These are phyloP conservation scores for Leptographium radiaticola DNA, from an alignment of 2,329 filamentous ascomycete species.

Conservation along the genomic window DNA sequence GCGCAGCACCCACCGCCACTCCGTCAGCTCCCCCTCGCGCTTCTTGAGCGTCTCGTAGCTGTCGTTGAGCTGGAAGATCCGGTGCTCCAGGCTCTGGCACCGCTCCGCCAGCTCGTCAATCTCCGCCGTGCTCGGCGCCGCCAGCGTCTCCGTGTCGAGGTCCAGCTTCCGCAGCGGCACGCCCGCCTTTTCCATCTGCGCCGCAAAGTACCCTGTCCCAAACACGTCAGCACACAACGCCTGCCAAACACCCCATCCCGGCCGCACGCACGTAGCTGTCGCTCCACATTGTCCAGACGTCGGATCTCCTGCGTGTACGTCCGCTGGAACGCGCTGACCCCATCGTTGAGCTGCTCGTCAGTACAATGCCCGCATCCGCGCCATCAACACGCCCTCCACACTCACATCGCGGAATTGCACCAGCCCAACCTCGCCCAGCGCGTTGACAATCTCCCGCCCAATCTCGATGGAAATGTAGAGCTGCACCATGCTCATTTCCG, in stretches of 20 bases:
- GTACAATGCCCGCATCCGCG: conserved; percentile 1
- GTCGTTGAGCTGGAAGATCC: conserved; percentile 83
- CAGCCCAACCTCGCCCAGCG: conserved; percentile 85
- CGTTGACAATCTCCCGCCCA: conserved; percentile 91
- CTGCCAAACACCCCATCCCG: no score
- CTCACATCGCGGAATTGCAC: conserved; percentile 96
- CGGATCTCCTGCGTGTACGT: conserved; percentile 97
- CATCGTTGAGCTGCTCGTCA: conserved; percentile 64
- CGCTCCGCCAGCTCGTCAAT: conserved; percentile 93
- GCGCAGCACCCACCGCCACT: conserved; percentile 95
- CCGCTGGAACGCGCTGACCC: conserved; percentile 87
- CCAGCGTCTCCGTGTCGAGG: conserved; percentile 76
- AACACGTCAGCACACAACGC: background rate
- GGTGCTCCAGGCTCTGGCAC: conserved; percentile 82
- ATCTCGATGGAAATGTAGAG: conserved; percentile 99
- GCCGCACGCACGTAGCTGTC: conserved; percentile 69
- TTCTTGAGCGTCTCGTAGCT: conserved; percentile 98
- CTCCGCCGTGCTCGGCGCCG: conserved; percentile 79
- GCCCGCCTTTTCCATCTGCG: conserved; percentile 86
- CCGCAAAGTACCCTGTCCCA: conserved; percentile 69
- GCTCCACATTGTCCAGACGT: conserved; percentile 92
- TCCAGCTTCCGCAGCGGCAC: conserved; percentile 83
- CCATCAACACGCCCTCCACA: background rate
- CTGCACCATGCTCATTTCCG: conserved; percentile 99
- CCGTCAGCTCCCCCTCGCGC: conserved; percentile 87